Base-by-base conservation (phyloP, 2,329 filamentous ascomycete genomes). In the Calcarisporium arbuscula region DNA sequence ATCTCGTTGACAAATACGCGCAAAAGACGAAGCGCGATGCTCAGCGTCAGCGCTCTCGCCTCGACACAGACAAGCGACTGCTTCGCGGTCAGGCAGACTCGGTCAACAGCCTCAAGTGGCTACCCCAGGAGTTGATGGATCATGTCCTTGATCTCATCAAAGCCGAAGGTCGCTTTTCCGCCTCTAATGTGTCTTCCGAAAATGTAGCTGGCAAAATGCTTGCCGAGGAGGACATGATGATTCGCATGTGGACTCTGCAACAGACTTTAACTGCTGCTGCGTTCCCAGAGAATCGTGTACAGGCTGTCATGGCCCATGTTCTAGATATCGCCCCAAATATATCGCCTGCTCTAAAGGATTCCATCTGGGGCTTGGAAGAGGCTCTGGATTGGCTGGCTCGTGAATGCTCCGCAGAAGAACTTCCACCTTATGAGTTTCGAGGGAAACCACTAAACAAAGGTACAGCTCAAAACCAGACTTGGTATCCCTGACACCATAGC, bases 361-460 rank as follows among this genome's bases (percentile, higher is more conserved):
- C 71, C 28, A 73, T 88, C 11, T 94, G 87, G 85, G 88, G 89
- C 8, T 64, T 96, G 22, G 82, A 94, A 41, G 89, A 95, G 59
- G 80, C 85, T 18, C 58, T 98, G 15, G 86, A 95, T 48, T 95
- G 88, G 86, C 71, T 96, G 35, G 85, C 87, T n/a, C 67, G 85
- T 44, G 77, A 92, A 53, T 85, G 82, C 48, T 63, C 71, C 11
- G 63, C 70, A 42, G 73, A 79, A 1, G 81, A 89, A 47, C 67
- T 90, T 22, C 83, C 83, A 6, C 70, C 77, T 30, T 94, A 92
- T 54, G 78, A 83, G 25, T 46, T 40, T 20, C 59, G 48, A 42
- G 46, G 50, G 11, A 67, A 60, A 20, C 48, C 54, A 5, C 41
- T 49, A 2, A 29, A 49, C 3, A 73, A 65, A 54, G 62, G 62